Conservation (phyloP, 768 basidiomycete species). For the Botryobasidium botryosum region DNA sequence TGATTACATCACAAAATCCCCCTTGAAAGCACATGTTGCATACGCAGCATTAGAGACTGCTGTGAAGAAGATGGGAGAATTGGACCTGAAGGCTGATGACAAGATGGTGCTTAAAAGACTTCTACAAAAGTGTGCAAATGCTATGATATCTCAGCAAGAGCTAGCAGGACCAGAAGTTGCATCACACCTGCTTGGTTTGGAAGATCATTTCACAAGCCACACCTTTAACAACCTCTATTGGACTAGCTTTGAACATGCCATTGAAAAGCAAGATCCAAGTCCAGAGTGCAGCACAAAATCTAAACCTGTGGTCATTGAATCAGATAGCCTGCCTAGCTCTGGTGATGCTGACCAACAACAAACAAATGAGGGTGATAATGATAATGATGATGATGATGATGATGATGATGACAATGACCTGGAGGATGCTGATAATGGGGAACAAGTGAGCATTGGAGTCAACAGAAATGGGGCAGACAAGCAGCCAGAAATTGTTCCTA, state of each 20-base stretch:
- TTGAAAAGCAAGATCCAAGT: conserved; percentile 15
- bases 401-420: not conserved
- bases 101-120: too few relatives aligned
- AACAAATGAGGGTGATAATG: conserved; percentile 3
- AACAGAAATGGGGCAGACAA: too few relatives aligned
- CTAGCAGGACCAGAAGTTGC: conserved; percentile 25
- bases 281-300: conserved; percentile 14
- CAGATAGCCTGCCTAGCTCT: conserved; percentile 12
- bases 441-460: too few relatives aligned
- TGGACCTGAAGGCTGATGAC: too few relatives aligned
- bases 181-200: conserved; percentile 21
- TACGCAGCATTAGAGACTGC: conserved; percentile 25
- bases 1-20: conserved; percentile 31
- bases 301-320: not conserved
- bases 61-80: conserved; percentile 20
- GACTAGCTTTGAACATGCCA: conserved; percentile 19
- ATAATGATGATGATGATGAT: not conserved
- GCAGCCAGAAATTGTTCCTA: too few relatives aligned
- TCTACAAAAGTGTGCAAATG: conserved; percentile 24
- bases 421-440: not conserved
- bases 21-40: conserved; percentile 26
- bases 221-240: conserved; percentile 22
- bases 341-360: conserved; percentile 13
- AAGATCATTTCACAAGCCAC: conserved; percentile 26
- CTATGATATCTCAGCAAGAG: conserved; percentile 25